These are phyloP conservation scores for Blepharisma stoltei DNA, from an alignment of 73 alveolate species.

Conservation along the genomic window DNA sequence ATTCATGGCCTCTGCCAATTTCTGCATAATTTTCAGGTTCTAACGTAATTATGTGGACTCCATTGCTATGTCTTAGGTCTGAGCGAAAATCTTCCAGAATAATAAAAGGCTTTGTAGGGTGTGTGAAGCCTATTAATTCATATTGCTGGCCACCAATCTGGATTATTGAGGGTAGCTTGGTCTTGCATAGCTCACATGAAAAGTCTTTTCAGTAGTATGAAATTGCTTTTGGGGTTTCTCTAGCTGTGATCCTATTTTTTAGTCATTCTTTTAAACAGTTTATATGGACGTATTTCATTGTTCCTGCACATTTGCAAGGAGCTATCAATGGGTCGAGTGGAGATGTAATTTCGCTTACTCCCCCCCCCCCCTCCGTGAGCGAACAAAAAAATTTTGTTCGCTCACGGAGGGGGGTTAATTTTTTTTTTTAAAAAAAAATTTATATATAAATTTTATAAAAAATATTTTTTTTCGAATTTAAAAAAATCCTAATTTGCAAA, in stretches of 20 bases:
- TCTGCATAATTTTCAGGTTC: background rate
- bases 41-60: conserved; percentile 8
- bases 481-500: no score
- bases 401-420: no score
- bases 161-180: conserved; percentile 37
- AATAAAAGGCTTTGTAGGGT: conserved; percentile 35
- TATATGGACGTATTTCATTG: conserved; percentile 70
- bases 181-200: conserved; percentile 63
- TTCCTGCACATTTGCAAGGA: conserved; percentile 82
- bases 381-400: no score
- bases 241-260: conserved; percentile 48
- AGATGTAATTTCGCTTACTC: background rate
- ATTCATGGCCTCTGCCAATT: conserved; percentile 66
- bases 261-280: conserved; percentile 79
- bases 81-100: conserved; percentile 38
- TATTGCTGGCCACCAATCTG: conserved; percentile 9
- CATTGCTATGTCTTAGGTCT: background rate
- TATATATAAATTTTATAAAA: no score
- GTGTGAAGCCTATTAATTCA: conserved; percentile 37
- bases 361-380: background rate
- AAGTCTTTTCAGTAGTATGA: conserved; percentile 42
- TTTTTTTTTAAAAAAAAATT: no score
- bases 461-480: no score
- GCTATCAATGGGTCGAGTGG: conserved; percentile 62
- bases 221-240: background rate